Conservation (phyloP, 352 stramenopile genomes). For the Thalassiosira exigua region DNA sequence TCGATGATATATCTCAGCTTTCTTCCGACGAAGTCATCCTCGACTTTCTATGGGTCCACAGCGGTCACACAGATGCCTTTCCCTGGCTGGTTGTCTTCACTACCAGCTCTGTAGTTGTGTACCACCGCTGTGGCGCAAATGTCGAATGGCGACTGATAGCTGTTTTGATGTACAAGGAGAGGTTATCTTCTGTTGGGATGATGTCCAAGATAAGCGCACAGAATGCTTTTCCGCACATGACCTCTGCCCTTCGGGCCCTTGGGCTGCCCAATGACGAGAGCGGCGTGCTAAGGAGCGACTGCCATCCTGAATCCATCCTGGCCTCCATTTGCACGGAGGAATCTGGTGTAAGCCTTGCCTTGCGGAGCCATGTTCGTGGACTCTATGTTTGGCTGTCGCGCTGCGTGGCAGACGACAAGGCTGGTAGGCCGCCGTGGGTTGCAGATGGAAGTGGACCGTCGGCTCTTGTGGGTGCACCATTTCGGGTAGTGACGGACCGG, state of each 20-base stretch:
- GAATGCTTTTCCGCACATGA: conserved; percentile 70
- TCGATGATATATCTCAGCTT: conserved; percentile 40
- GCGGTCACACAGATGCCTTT: conserved; percentile 74
- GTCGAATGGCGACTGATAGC: conserved; percentile 61
- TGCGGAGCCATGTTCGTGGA: conserved; percentile 53
- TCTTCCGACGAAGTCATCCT: conserved; percentile 52
- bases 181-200: conserved; percentile 9
- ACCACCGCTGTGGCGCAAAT: conserved; percentile 49
- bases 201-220: conserved; percentile 5
- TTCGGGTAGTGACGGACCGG: conserved; percentile 42
- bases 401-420: conserved; percentile 56
- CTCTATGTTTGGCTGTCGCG: conserved; percentile 71
- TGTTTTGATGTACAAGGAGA: conserved; percentile 57
- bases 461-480: conserved; percentile 59
- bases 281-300: conserved; percentile 62
- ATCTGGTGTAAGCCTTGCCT: conserved; percentile 56
- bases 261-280: conserved; percentile 62
- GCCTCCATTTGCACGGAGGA: conserved; percentile 73
- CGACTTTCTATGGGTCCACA: conserved; percentile 77
- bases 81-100: conserved; percentile 73
- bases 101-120: conserved; percentile 56
- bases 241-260: conserved; percentile 54
- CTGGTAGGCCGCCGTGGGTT: conserved; percentile 44
- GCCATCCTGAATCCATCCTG: conserved; percentile 79
- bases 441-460: conserved; percentile 19